Percentiles rank a stretch among this genome's conserved stretches.
Evolutionary conservation across 768 basidiomycete genomes (phyloP).

Genomic region (Phanerochaete sordida): DNA sequence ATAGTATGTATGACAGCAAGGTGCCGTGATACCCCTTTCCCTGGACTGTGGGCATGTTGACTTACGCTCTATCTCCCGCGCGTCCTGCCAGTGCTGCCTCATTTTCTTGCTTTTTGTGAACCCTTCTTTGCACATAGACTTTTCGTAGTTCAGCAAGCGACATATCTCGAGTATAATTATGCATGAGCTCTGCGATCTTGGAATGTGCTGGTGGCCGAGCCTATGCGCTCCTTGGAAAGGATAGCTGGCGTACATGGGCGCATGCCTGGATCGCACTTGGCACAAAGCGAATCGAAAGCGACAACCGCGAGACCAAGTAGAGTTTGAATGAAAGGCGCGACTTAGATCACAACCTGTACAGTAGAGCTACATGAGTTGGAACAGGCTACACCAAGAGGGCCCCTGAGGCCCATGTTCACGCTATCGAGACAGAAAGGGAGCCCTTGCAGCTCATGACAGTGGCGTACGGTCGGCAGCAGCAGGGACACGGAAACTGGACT

Average conservation of each 20-base stretch:
- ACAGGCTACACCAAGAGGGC: not conserved
- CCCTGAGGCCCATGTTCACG: not conserved
- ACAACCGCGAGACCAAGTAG: too few species aligned
- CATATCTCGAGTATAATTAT: not conserved
- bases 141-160: not conserved
- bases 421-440: not conserved
- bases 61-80: not conserved
- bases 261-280: too few species aligned
- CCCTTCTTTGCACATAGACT: not conserved
- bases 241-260: too few species aligned
- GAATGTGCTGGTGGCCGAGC: not conserved
- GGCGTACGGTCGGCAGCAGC: conserved; percentile 26
- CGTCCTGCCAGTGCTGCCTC: not conserved
- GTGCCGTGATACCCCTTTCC: not conserved
- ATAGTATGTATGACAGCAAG: not conserved
- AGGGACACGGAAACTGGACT: conserved; percentile 67
- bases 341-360: not conserved
- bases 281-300: too few species aligned
- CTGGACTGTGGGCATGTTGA: not conserved
- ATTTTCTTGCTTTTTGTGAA: not conserved
- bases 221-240: too few species aligned
- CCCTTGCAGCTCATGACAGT: conserved; percentile 21
- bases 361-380: not conserved
- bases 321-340: not conserved
- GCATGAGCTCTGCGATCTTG: not conserved